Conservation (phyloP, 441 rosid genomes). For the Erysimum cheiri region DNA sequence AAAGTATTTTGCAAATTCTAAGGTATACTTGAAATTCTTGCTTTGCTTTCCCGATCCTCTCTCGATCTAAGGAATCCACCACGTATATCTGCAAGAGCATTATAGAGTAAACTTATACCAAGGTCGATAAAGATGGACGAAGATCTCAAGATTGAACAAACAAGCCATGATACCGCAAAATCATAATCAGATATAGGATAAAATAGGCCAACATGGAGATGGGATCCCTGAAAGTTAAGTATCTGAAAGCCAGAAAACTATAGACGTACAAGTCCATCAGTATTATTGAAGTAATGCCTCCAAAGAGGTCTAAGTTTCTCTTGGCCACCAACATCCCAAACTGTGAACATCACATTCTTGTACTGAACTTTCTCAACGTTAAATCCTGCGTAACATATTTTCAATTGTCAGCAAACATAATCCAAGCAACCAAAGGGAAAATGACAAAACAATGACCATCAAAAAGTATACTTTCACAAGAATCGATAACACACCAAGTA, state of each 20-base stretch:
- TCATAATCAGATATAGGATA: constrained; percentile 12
- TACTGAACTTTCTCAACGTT: constrained; percentile 48
- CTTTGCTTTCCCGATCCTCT: constrained; percentile 92
- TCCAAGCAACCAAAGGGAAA: constrained; percentile 3
- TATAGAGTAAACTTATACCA: constrained; percentile 15
- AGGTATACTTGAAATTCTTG: constrained; percentile 87
- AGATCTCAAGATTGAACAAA: constrained; percentile 22
- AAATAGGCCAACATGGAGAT: constrained; percentile 1
- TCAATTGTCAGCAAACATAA: background rate
- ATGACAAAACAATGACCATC: constrained; percentile 6
- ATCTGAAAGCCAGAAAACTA: constrained; percentile 9
- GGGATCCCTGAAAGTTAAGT: background rate
- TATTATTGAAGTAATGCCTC: constrained; percentile 99
- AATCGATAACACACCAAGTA: constrained; percentile 18
- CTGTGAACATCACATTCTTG: constrained; percentile 97
- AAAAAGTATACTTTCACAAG: constrained; percentile 9
- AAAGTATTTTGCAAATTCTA: constrained; percentile 32
- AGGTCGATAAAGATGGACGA: constrained; percentile 4
- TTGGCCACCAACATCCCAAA: constrained; percentile 76
- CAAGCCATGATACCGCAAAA: constrained; percentile 6
- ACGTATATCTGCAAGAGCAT: constrained; percentile 78
- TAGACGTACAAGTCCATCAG: constrained; percentile 92
- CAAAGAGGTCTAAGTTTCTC: constrained; percentile 98
- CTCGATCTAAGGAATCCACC: constrained; percentile 97
- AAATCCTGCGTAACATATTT: constrained; percentile 34